Percentiles rank a stretch among this genome's conserved stretches.
These are phyloP conservation scores for Globisporangium paroecandrum DNA, from an alignment of 352 stramenopile species.

Conservation along the genomic window DNA sequence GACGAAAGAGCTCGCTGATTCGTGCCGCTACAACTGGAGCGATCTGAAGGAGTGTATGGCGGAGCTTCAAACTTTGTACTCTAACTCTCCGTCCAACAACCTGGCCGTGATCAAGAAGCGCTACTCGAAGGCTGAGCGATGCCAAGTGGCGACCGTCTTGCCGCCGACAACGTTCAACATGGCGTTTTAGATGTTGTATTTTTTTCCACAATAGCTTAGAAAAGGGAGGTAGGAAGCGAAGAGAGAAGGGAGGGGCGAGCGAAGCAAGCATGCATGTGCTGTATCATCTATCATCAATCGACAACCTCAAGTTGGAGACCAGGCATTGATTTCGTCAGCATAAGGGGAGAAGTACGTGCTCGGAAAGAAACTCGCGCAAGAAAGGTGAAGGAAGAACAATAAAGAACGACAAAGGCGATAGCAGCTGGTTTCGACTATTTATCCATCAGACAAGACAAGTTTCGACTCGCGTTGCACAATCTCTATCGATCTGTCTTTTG, in stretches of 20 bases:
- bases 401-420: background rate
- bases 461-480: background rate
- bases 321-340: background rate
- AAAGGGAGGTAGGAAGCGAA: constrained; percentile 1
- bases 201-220: constrained; percentile 17
- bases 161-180: constrained; percentile 78
- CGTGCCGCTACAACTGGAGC: constrained; percentile 69
- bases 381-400: background rate
- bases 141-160: constrained; percentile 70
- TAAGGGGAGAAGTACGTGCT: background rate
- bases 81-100: constrained; percentile 75
- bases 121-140: constrained; percentile 83
- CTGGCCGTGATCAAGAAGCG: constrained; percentile 87
- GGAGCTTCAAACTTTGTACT: constrained; percentile 80
- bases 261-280: background rate
- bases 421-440: background rate
- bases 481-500: background rate
- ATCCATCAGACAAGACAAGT: constrained; percentile 2
- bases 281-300: constrained; percentile 5
- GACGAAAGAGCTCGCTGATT: constrained; percentile 80
- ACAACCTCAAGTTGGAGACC: background rate
- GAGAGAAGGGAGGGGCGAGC: background rate
- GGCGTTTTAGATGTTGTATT: constrained; percentile 57
- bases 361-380: background rate
- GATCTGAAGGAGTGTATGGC: constrained; percentile 82